phyloP scores from a whole-genome alignment of 768 basidiomycete species.

The Macrolepiota albuminosa region DNA sequence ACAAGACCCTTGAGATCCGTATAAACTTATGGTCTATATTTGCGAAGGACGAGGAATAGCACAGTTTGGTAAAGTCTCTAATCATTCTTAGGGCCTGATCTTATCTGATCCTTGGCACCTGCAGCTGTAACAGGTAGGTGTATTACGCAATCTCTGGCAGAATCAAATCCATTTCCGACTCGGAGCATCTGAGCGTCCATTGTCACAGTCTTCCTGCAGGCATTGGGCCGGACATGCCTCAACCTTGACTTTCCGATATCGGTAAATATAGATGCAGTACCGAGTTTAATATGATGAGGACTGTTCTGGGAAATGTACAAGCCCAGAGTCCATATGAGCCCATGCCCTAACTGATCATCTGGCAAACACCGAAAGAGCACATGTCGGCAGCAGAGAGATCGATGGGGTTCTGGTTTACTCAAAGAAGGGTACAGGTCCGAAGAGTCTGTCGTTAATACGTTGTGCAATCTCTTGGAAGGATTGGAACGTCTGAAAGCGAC shows the following conservation, averaged over 20 bases:
- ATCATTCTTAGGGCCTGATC: neutral
- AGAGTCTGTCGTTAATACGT: neutral
- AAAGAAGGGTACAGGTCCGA: neutral
- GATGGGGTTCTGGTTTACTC: neutral
- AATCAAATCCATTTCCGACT: neutral
- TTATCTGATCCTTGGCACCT: neutral
- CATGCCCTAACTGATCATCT: neutral
- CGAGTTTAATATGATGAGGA: neutral
- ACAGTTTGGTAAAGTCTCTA: neutral
- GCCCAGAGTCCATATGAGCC: neutral
- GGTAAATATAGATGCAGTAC: neutral
- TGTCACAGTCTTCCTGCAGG: neutral
- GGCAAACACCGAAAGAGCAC: constrained; percentile 3
- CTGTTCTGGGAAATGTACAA: neutral
- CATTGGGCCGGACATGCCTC: neutral
- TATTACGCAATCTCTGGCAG: neutral
- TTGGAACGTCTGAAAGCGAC: neutral
- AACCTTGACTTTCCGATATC: neutral
- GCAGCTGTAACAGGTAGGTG: neutral
- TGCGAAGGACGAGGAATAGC: neutral
- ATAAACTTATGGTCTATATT: neutral
- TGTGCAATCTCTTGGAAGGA: neutral
- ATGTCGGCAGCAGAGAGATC: neutral
- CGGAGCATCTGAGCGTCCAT: neutral
- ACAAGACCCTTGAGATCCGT: neutral